Conservation (phyloP, 2,329 filamentous ascomycete species). For the Trichoderma breve region DNA sequence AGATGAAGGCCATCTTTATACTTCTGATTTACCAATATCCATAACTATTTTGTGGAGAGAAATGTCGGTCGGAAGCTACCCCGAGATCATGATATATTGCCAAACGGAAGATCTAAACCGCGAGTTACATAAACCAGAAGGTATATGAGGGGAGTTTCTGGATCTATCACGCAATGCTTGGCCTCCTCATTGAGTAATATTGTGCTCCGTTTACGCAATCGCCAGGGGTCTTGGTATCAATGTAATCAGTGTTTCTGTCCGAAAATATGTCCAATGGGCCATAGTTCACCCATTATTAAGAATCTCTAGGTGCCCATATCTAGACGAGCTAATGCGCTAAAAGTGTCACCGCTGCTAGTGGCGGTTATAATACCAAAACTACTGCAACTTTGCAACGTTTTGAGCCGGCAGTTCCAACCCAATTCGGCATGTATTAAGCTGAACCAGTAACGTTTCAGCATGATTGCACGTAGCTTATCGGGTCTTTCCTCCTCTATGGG, state of each 20-base stretch:
- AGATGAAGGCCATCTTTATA: not conserved
- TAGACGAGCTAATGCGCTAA: not conserved
- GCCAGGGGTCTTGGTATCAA: not conserved
- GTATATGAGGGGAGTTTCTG: not conserved
- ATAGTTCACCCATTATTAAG: not conserved
- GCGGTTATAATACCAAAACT: not conserved
- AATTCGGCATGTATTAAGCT: not conserved
- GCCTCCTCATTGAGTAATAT: conserved; percentile 15
- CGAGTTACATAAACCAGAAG: not conserved
- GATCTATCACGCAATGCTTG: not conserved
- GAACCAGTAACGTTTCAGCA: not conserved
- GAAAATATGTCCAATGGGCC: not conserved
- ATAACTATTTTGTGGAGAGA: not conserved
- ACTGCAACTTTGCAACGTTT: not conserved
- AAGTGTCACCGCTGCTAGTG: not conserved
- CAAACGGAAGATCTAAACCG: not conserved
- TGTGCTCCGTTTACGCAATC: conserved; percentile 4
- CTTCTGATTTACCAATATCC: not conserved
- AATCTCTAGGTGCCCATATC: not conserved
- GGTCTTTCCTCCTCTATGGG: not conserved
- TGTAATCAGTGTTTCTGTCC: not conserved
- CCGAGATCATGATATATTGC: not conserved
- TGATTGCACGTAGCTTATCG: not conserved
- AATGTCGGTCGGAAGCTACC: not conserved
- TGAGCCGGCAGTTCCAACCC: not conserved